Evolutionary conservation across 805 yeast species (phyloP).

Genomic region (Spathaspora arborariae): DNA sequence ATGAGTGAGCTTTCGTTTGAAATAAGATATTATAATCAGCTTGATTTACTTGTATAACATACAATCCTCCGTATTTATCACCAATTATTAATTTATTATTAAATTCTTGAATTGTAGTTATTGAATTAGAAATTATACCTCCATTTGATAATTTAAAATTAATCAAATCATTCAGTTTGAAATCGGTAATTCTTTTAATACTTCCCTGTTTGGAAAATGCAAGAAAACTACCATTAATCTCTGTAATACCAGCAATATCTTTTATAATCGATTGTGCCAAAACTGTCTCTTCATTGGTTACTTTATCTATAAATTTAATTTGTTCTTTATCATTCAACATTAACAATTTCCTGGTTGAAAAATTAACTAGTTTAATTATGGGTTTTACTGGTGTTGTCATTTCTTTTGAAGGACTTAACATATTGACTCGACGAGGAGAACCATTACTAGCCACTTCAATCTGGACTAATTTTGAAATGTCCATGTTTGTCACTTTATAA

Average conservation of each 20-base stretch:
- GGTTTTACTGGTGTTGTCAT: background rate
- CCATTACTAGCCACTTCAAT: background rate
- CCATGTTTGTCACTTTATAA: slow-evolving; percentile 9
- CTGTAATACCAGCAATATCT: slow-evolving; percentile 19
- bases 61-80: slow-evolving; percentile 46
- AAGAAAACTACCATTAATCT: slow-evolving; percentile 12
- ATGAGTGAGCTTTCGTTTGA: slow-evolving; percentile 47
- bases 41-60: slow-evolving; percentile 17
- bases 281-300: slow-evolving; percentile 10
- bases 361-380: slow-evolving; percentile 23
- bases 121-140: slow-evolving; percentile 36
- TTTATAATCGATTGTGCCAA: slow-evolving; percentile 37
- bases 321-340: slow-evolving; percentile 35
- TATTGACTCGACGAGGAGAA: background rate
- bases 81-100: slow-evolving; percentile 36
- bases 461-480: slow-evolving; percentile 11
- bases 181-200: slow-evolving; percentile 25
- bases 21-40: slow-evolving; percentile 12
- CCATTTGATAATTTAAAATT: slow-evolving; percentile 18
- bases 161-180: slow-evolving; percentile 7
- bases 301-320: slow-evolving; percentile 24
- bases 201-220: slow-evolving; percentile 43
- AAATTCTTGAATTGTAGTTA: slow-evolving; percentile 39
- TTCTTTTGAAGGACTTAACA: background rate
- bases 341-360: slow-evolving; percentile 20